Evolutionary conservation across 495 filamentous ascomycete genomes (phyloP).

Genomic region (Aspergillus ostianus): DNA sequence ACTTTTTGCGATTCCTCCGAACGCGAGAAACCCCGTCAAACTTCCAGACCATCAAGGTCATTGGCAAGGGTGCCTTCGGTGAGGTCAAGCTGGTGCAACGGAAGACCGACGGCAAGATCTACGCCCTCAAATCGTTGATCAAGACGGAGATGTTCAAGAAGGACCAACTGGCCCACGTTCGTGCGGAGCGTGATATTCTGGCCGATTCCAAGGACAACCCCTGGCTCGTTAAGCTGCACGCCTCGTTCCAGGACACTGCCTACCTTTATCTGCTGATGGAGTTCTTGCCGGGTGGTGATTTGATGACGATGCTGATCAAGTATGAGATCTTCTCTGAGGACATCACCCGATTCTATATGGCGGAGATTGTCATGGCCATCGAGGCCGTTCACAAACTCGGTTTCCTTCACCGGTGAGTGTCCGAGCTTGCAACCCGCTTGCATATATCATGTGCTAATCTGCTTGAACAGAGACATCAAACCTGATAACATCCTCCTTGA

Average conservation of each 20-base stretch:
- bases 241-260: conserved; percentile 92
- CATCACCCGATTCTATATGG: conserved; percentile 99
- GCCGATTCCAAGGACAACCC: conserved; percentile 95
- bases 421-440: no score
- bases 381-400: conserved; percentile 97
- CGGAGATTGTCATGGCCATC: conserved; percentile 94
- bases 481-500: conserved; percentile 98
- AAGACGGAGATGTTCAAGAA: conserved; percentile 99
- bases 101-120: conserved; percentile 95
- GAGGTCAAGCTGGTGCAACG: conserved; percentile 96
- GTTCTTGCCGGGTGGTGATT: conserved; percentile 93
- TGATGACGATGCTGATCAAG: conserved; percentile 99
- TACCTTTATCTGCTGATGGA: conserved; percentile 99
- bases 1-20: conserved; percentile 89
- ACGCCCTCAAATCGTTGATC: conserved; percentile 95
- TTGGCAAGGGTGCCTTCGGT: conserved; percentile 98
- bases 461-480: conserved; percentile 80
- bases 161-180: conserved; percentile 98
- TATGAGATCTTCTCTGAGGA: conserved; percentile 99
- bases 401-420: conserved; percentile 93
- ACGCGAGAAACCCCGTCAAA: conserved; percentile 89
- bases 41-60: conserved; percentile 94
- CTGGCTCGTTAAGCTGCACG: conserved; percentile 97
- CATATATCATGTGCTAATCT: not conserved
- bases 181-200: conserved; percentile 94